Evolutionary conservation across 2,329 filamentous ascomycete species (phyloP).

Genomic region (Metarhizium anisopliae): DNA sequence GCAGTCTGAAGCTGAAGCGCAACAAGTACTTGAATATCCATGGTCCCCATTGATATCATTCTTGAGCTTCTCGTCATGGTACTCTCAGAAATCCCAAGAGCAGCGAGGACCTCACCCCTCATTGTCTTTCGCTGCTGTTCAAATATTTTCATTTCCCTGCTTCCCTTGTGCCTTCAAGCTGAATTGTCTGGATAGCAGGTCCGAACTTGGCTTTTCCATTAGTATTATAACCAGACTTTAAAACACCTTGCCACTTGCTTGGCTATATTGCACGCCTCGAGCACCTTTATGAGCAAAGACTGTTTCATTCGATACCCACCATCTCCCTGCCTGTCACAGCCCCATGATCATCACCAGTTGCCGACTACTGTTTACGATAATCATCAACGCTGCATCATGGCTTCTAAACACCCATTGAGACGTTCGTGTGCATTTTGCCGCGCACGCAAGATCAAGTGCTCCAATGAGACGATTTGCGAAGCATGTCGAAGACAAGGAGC

Average conservation of each 20-base stretch:
- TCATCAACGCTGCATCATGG: not conserved
- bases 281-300: not conserved
- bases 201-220: not conserved
- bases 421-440: conserved; percentile 27
- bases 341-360: no score
- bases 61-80: not conserved
- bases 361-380: not conserved
- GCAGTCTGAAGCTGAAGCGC: not conserved
- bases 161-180: not conserved
- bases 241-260: not conserved
- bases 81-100: not conserved
- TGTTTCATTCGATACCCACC: not conserved
- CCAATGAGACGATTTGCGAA: conserved; percentile 28
- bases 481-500: conserved; percentile 26
- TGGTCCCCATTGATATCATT: not conserved
- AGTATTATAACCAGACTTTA: not conserved
- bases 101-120: not conserved
- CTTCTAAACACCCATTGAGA: conserved; percentile 14
- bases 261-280: not conserved
- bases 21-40: not conserved
- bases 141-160: not conserved
- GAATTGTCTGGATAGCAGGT: not conserved
- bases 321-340: no score
- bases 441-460: conserved; percentile 29
- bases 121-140: not conserved